Evolutionary conservation across 192 early-diverging fungal genomes (phyloP).

Genomic region (Coemansia sp.): DNA sequence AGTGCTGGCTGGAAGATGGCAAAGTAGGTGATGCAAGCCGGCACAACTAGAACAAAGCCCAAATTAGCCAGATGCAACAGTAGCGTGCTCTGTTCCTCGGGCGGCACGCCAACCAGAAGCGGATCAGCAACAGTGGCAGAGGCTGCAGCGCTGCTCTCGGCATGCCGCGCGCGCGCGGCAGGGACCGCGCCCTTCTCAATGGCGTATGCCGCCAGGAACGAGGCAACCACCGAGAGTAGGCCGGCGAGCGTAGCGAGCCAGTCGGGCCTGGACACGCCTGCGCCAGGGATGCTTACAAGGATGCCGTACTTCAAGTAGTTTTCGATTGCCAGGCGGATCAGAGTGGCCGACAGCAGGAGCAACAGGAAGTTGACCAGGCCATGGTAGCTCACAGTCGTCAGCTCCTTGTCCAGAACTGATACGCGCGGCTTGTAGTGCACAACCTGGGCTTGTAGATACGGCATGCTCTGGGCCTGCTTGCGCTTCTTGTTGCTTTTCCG

Average conservation of each 20-base stretch:
- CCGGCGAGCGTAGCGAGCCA: constrained; percentile 61
- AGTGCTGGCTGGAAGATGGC: constrained; percentile 71
- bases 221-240: constrained; percentile 48
- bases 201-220: constrained; percentile 60
- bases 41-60: constrained; percentile 58
- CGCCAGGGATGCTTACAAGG: constrained; percentile 71
- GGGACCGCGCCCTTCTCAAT: constrained; percentile 63
- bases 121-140: background rate
- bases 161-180: background rate
- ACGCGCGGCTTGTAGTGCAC: constrained; percentile 68
- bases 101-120: constrained; percentile 26
- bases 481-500: background rate
- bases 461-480: constrained; percentile 8
- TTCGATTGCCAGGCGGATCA: constrained; percentile 83
- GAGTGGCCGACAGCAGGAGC: constrained; percentile 80
- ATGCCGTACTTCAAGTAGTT: constrained; percentile 91
- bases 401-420: constrained; percentile 82
- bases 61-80: constrained; percentile 62
- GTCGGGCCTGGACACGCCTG: constrained; percentile 60
- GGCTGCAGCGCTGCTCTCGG: constrained; percentile 2
- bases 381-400: constrained; percentile 83
- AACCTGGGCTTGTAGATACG: constrained; percentile 54
- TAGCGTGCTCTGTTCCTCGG: constrained; percentile 27
- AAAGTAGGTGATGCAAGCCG: constrained; percentile 68
- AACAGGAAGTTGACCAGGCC: constrained; percentile 79